Base-by-base conservation (phyloP, 768 basidiomycete genomes). In the Cystobasidium tubakii region DNA sequence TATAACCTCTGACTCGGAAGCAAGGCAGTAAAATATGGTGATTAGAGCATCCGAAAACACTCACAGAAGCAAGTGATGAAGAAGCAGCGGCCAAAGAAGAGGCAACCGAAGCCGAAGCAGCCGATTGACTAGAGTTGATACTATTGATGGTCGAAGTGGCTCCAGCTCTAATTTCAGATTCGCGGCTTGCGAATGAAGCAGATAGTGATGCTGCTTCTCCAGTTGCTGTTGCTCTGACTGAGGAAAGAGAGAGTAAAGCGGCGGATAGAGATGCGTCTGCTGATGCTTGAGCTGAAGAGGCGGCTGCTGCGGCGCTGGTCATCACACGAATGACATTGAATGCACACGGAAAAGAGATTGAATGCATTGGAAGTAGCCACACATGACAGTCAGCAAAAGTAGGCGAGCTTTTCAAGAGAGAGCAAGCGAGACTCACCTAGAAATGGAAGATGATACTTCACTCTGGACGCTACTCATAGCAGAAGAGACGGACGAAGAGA, bases 181-280 rank as follows among this genome's bases (percentile, higher is more conserved):
- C 57, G 10, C 23, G 57, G 33, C 57, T 60, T 60, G 66, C 44
- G 29, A 50, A 67, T 6, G 66, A 67, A 43, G 66, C 43, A 9
- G 66, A 46, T 34, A 33, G 21, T 4, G 57, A 60, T 6, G 57
- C 57, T 60, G 57, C 25, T 4, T 60, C 57, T 29, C 57, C 57
- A 29, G 57, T 60, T 25, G 57, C 57, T 60, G 57, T 60, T 60
- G 57, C 57, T 60, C 57, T 60, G 33, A 60, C 57, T 27, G 57
- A 60, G 15, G 57, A 60, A 25, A 60, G 27, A 2, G 57, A 60
- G 4, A 60, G 27, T 12, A 60, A 23, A 29, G 57, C 57, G 57
- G 57, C 57, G 9, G 25, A 27, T 7, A 60, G 57, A 29, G 23
- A 3, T 6, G 57, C 57, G 4, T 60, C 12, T 9, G 57, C 57